Base-by-base conservation (phyloP, 495 filamentous ascomycete species). In the Xeromyces bisporus region DNA sequence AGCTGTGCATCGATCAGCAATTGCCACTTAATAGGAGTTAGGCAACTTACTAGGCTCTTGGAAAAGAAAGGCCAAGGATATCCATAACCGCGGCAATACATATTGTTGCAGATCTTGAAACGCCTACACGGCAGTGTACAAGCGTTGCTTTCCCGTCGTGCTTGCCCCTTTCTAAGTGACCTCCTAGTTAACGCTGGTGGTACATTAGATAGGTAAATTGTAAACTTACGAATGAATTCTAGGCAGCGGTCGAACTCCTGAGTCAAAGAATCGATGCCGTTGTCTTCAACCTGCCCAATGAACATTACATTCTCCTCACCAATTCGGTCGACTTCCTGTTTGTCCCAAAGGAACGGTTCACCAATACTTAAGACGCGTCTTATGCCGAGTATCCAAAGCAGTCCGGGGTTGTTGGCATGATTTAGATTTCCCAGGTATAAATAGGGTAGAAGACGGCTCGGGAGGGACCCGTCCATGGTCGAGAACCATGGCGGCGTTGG, bases 1-100 rank as follows among this genome's bases (percentile, higher is more conserved):
- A 97, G 51, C 71, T 75, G 31, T 17, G 12, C 23, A 32, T 26
- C 20, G 15, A 23, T 29, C 32, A n/a, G 6, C 6, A 23, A 23
- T 45, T 25, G 51, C 40, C 0, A 32, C 15, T 23, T 10, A n/a
- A 13, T 36, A 24, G 13, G 30, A 16, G n/a, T 31, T 14, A 27
- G 14, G 7, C 27, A 23, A 67, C 71, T 46, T 53, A 75, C 70
- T 97, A 97, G 28, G 89, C 89, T 27, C 81, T 67, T 10, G 89
- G 83, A 46, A 94, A 93, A 2, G 83, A 89, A 28, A 94, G 58
- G 16, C 70, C 61, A 17, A 77, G 47, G 5, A 73, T 61, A 8
- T 75, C 69, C 89, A 97, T 97, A 13, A 96, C 87, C 54, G 94
- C 86, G 18, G 89, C 89, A 44, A 97, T 96, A 56, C 89, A 96